A percentile compares a stretch with the other conserved stretches of the same genome.
These are phyloP conservation scores for Fragosphaeria purpurea DNA, from an alignment of 2,329 filamentous ascomycete genomes.

Conservation along the genomic window DNA sequence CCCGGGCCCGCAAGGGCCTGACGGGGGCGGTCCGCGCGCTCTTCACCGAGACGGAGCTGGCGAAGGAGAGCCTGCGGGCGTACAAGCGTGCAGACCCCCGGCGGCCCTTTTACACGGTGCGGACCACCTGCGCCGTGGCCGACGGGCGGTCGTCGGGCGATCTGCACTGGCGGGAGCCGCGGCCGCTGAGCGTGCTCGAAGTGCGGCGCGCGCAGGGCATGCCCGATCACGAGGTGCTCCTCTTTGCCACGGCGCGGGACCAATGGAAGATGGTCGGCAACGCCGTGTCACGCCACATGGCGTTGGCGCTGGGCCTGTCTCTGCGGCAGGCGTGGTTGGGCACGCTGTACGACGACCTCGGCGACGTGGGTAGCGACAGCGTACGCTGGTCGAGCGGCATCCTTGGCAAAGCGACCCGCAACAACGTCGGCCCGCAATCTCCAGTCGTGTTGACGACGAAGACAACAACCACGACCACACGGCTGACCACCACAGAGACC, in stretches of 20 bases:
- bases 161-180: slow-evolving; percentile 57
- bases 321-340: slow-evolving; percentile 49
- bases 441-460: not conserved
- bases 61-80: slow-evolving; percentile 12
- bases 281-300: slow-evolving; percentile 60
- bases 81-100: slow-evolving; percentile 33
- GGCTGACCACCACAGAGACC: not conserved
- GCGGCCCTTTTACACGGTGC: slow-evolving; percentile 51
- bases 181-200: slow-evolving; percentile 57
- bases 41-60: slow-evolving; percentile 24
- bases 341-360: slow-evolving; percentile 21
- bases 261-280: slow-evolving; percentile 66
- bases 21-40: slow-evolving; percentile 27
- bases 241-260: slow-evolving; percentile 39
- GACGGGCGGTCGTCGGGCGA: slow-evolving; percentile 46
- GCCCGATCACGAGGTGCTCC: slow-evolving; percentile 57
- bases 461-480: not conserved
- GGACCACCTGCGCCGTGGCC: slow-evolving; percentile 38
- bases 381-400: no score
- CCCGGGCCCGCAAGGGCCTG: slow-evolving; percentile 25
- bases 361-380: not conserved
- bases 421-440: not conserved
- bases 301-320: slow-evolving; percentile 54
- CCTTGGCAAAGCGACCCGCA: not conserved
- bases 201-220: slow-evolving; percentile 59